phyloP scores from a whole-genome alignment of 371 early-diverging fungal genomes.

The Nematocida ironsii region DNA sequence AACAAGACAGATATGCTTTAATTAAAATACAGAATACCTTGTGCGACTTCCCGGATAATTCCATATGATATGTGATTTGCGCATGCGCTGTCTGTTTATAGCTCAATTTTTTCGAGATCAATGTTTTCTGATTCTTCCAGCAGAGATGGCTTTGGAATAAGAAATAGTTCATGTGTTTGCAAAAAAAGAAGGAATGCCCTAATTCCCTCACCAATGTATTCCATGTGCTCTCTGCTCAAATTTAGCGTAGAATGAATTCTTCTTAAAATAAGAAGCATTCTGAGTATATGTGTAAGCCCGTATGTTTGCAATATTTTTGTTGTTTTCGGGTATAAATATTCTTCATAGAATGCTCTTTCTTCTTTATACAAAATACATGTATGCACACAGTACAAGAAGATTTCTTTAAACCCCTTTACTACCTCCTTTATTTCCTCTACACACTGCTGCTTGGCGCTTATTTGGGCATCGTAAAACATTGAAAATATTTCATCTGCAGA shows the following conservation, averaged over 20 bases:
- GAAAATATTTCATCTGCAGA: slow-evolving; percentile 28
- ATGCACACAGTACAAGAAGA: slow-evolving; percentile 38
- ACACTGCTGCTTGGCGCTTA: slow-evolving; percentile 12
- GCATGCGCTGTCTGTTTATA: no score
- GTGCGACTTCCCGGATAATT: no score
- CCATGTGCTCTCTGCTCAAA: slow-evolving; percentile 3
- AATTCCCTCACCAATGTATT: slow-evolving; percentile 27
- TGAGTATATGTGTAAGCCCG: slow-evolving; percentile 33
- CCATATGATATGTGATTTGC: no score
- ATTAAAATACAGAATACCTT: no score
- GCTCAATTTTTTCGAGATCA: neutral
- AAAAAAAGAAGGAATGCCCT: slow-evolving; percentile 25
- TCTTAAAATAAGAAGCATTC: slow-evolving; percentile 37
- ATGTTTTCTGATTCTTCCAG: neutral
- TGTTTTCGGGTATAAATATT: slow-evolving; percentile 16
- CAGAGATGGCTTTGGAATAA: neutral
- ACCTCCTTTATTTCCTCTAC: slow-evolving; percentile 53
- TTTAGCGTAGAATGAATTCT: neutral
- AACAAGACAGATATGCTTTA: no score
- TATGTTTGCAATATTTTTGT: slow-evolving; percentile 38
- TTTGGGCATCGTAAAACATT: slow-evolving; percentile 8
- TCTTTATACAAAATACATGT: slow-evolving; percentile 46
- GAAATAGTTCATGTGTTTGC: slow-evolving; percentile 1
- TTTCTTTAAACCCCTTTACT: slow-evolving; percentile 44
- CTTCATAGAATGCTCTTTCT: slow-evolving; percentile 37